Evolutionary conservation across 2,329 filamentous ascomycete species (phyloP).

Genomic region (Didymella exigua): DNA sequence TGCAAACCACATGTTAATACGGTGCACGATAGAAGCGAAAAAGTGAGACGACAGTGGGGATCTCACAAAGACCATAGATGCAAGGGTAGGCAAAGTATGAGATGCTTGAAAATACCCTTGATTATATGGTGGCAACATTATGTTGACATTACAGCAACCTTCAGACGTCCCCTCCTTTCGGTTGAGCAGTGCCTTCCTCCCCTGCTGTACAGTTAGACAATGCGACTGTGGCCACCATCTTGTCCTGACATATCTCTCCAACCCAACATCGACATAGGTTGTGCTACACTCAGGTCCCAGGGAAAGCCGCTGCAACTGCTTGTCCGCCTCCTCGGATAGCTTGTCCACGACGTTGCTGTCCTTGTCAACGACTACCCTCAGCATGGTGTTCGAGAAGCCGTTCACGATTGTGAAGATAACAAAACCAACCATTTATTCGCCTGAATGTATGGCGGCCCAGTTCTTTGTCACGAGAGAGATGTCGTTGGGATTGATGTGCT

Average conservation of each 20-base stretch:
- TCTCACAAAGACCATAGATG: too few species aligned
- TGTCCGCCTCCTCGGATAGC: slow-evolving; percentile 5
- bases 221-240: neutral
- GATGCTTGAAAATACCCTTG: too few species aligned
- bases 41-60: too few species aligned
- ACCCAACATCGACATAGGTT: neutral
- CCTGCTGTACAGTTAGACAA: neutral
- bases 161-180: neutral
- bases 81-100: too few species aligned
- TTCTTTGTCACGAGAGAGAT: slow-evolving; percentile 12
- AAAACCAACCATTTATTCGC: neutral
- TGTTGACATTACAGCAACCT: neutral
- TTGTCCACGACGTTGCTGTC: slow-evolving; percentile 9
- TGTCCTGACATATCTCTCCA: neutral
- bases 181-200: neutral
- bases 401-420: slow-evolving; percentile 18
- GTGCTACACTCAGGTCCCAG: neutral
- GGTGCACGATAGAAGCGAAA: too few species aligned
- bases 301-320: slow-evolving; percentile 7
- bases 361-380: neutral
- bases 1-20: too few species aligned
- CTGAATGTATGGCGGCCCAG: slow-evolving; percentile 1
- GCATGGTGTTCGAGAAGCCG: slow-evolving; percentile 13
- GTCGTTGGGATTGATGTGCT: slow-evolving; percentile 9
- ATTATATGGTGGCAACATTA: too few species aligned